Evolutionary conservation across 345 rosid species (phyloP).

Genomic region (Dipteronia dyeriana): DNA sequence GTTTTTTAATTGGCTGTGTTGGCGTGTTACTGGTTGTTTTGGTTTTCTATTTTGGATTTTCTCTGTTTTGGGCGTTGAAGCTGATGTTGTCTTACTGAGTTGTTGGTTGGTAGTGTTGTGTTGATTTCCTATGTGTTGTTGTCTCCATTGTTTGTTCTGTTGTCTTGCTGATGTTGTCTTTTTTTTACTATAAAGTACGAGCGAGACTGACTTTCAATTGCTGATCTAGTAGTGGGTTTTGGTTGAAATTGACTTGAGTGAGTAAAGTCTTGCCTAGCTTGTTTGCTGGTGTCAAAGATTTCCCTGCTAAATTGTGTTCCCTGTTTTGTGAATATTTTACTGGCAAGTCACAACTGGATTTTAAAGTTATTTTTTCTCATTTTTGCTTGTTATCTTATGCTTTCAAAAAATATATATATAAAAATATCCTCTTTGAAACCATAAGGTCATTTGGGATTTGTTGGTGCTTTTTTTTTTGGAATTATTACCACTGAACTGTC

Average conservation of each 20-base stretch:
- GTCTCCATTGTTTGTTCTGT: too few relatives aligned
- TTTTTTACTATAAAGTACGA: not conserved
- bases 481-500: too few relatives aligned
- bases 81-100: too few relatives aligned
- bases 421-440: not conserved
- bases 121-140: too few relatives aligned
- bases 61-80: too few relatives aligned
- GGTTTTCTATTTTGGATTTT: too few relatives aligned
- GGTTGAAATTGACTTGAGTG: constrained; percentile 1
- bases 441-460: not conserved
- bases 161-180: too few relatives aligned
- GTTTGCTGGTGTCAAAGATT: not conserved
- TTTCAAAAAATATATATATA: not conserved
- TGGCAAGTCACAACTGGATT: not conserved
- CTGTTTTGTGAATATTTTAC: too few relatives aligned
- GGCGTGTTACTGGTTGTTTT: too few relatives aligned
- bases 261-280: not conserved
- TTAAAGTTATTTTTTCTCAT: not conserved
- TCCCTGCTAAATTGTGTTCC: too few relatives aligned
- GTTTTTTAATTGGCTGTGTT: too few relatives aligned
- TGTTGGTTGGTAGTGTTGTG: too few relatives aligned
- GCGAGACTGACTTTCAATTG: not conserved
- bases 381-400: not conserved
- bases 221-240: not conserved
- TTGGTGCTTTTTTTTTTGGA: not conserved